A percentile compares a stretch with the other conserved stretches of the same genome.
These are phyloP conservation scores for Cocos nucifera DNA, from an alignment of 176 grass and related monocot species.

Conservation along the genomic window DNA sequence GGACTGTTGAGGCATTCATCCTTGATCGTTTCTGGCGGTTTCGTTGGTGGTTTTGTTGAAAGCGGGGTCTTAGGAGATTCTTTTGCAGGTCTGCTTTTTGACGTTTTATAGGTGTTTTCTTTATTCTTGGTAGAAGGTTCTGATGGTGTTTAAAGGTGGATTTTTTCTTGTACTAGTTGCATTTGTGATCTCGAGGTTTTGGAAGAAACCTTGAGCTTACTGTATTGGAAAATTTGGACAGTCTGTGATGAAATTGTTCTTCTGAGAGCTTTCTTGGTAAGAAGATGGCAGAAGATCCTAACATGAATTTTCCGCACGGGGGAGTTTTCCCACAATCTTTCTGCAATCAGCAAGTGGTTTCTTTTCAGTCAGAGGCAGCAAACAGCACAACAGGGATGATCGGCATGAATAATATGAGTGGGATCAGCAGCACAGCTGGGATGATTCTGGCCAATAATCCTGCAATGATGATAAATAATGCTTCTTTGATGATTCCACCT, in stretches of 20 bases:
- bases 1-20: no score
- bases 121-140: no score
- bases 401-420: slow-evolving; percentile 36
- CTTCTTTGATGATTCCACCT: slow-evolving; percentile 30
- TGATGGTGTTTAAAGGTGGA: no score
- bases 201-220: neutral
- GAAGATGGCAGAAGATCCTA: slow-evolving; percentile 61
- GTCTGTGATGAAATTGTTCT: no score
- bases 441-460: slow-evolving; percentile 13
- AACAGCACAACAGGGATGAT: slow-evolving; percentile 30
- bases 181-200: neutral
- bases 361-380: slow-evolving; percentile 51
- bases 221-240: neutral
- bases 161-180: no score
- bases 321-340: slow-evolving; percentile 55
- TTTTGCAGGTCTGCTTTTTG: no score
- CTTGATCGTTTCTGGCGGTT: no score
- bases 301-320: slow-evolving; percentile 40
- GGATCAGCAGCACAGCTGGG: slow-evolving; percentile 33
- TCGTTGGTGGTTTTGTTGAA: no score
- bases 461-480: slow-evolving; percentile 19
- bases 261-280: slow-evolving; percentile 6
- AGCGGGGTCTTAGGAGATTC: no score
- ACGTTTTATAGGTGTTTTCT: no score
- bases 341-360: slow-evolving; percentile 74